These are phyloP conservation scores for Diplotaxis tenuifolia DNA, from an alignment of 345 rosid species.

Conservation along the genomic window DNA sequence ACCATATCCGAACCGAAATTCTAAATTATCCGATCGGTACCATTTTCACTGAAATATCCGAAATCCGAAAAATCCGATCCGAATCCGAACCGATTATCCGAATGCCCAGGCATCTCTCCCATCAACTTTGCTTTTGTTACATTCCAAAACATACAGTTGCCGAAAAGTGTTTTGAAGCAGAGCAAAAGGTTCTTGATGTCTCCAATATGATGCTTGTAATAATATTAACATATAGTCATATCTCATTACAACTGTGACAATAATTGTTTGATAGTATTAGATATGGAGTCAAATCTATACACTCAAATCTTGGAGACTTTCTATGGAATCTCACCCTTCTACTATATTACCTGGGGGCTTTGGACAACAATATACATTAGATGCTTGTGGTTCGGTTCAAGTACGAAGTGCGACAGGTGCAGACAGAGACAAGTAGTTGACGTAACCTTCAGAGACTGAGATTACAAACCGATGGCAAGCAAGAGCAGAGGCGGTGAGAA, in stretches of 20 bases:
- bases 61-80: too few relatives aligned
- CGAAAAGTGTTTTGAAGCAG: too few relatives aligned
- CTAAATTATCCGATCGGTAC: too few relatives aligned
- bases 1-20: too few relatives aligned
- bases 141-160: too few relatives aligned
- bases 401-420: constrained; percentile 46
- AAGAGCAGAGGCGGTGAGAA: constrained; percentile 55
- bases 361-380: constrained; percentile 20
- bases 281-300: constrained; percentile 17
- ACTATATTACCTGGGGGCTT: not conserved
- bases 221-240: constrained; percentile 2
- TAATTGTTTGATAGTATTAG: constrained; percentile 9
- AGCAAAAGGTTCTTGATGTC: not conserved
- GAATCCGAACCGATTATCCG: too few relatives aligned
- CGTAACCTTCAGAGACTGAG: constrained; percentile 52
- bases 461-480: constrained; percentile 63
- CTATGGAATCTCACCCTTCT: constrained; percentile 3
- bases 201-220: not conserved
- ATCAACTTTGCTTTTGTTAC: too few relatives aligned
- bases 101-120: too few relatives aligned
- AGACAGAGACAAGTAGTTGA: constrained; percentile 42
- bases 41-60: too few relatives aligned
- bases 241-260: not conserved
- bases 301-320: constrained; percentile 11
- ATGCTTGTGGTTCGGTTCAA: constrained; percentile 13